Evolutionary conservation across 179 eudicot genomes (phyloP).

Genomic region (Nepenthes alata): DNA sequence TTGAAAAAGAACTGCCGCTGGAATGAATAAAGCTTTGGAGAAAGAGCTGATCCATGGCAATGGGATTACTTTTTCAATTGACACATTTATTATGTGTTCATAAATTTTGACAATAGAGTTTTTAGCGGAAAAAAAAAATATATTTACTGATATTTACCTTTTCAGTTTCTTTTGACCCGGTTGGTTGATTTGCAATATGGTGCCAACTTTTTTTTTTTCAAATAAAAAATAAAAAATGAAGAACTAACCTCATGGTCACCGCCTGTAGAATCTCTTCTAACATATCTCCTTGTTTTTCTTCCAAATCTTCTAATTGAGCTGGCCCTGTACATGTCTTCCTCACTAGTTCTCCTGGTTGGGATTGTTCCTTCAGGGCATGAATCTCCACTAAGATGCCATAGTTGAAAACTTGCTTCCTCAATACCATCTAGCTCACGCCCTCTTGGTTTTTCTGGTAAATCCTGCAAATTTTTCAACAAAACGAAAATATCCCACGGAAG

Average conservation of each 20-base stretch:
- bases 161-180: too few relatives aligned
- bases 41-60: too few relatives aligned
- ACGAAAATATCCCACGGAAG: background rate
- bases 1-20: too few relatives aligned
- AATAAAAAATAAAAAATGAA: background rate
- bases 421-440: constrained; percentile 16
- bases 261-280: constrained; percentile 44
- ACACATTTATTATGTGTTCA: too few relatives aligned
- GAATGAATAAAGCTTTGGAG: too few relatives aligned
- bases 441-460: constrained; percentile 67
- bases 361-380: constrained; percentile 69
- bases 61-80: too few relatives aligned
- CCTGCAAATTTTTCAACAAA: constrained; percentile 25
- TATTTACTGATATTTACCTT: too few relatives aligned
- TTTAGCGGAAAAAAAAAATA: too few relatives aligned
- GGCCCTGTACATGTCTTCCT: constrained; percentile 51
- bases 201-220: too few relatives aligned
- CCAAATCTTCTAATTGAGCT: constrained; percentile 46
- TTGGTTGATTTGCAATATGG: too few relatives aligned
- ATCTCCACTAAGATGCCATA: constrained; percentile 65
- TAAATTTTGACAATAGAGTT: too few relatives aligned
- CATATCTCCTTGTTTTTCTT: constrained; percentile 32
- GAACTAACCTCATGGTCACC: constrained; percentile 58
- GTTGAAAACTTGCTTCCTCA: constrained; percentile 42
- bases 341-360: constrained; percentile 84